Evolutionary conservation across 352 stramenopile species (phyloP).

Genomic region (Proteromonas lacertae): DNA sequence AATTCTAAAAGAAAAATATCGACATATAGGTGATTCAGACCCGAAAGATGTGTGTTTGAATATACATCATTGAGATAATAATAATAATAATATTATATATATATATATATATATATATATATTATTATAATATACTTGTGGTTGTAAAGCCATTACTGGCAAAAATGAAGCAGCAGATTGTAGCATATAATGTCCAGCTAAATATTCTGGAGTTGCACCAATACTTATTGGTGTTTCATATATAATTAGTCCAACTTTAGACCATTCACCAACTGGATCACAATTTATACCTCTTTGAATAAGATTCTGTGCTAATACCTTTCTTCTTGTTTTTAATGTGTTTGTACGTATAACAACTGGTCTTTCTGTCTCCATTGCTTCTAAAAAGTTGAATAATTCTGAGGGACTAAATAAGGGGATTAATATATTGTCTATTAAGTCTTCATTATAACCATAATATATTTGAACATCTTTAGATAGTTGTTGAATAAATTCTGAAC

Average conservation of each 20-base stretch:
- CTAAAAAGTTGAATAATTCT: slow-evolving; percentile 89
- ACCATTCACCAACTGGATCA: slow-evolving; percentile 89
- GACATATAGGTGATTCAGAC: too few relatives aligned
- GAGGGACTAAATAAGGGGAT: slow-evolving; percentile 60
- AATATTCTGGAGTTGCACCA: slow-evolving; percentile 95
- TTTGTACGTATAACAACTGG: slow-evolving; percentile 96
- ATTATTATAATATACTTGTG: slow-evolving; percentile 34
- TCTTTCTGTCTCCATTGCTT: slow-evolving; percentile 79
- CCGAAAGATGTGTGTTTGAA: too few relatives aligned
- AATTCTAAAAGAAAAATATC: too few relatives aligned
- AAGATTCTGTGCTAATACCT: slow-evolving; percentile 78
- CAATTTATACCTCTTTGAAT: slow-evolving; percentile 93
- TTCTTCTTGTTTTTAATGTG: slow-evolving; percentile 88
- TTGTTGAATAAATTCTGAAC: slow-evolving; percentile 10
- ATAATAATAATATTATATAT: neutral
- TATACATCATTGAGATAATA: neutral
- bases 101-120: neutral
- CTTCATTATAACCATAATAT: slow-evolving; percentile 89
- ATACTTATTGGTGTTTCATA: slow-evolving; percentile 49
- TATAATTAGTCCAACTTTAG: slow-evolving; percentile 39
- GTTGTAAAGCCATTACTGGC: slow-evolving; percentile 78
- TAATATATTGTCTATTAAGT: slow-evolving; percentile 88
- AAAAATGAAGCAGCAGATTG: slow-evolving; percentile 83
- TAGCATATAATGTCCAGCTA: slow-evolving; percentile 98
- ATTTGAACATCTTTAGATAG: slow-evolving; percentile 48